Base-by-base conservation (phyloP, 78 protist species). In the Polysphondylium violaceum region DNA sequence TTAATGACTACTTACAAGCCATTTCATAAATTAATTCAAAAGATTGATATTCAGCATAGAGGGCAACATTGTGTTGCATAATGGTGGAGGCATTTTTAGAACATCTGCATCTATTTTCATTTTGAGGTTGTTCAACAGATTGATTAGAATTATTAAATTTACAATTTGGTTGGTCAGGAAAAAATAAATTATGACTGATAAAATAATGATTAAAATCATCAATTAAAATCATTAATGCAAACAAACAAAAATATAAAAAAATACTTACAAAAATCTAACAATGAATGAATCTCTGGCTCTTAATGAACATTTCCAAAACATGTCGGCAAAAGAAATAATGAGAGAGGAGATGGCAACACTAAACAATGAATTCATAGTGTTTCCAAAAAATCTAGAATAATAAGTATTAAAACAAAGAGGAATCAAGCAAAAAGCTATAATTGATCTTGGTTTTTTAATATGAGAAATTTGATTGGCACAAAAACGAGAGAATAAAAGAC, bases 11-110 rank as follows among this genome's bases (percentile, higher is more conserved):
- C 65, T 25, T n/a, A n/a, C n/a, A n/a, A n/a, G 65, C 19, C 17
- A 76, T 12, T 56, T 76, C 86, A 29, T 50, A 76, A 29, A 76
- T 76, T 47, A 76, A n/a, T 33, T 76, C 86, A 43, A 41, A 60
- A n/a, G 72, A 59, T 60, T 76, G 86, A 31, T 76, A 76, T 60
- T 76, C 86, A 2, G 86, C 65, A 31, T 76, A 76, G 17, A 76
- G 33, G 11, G 86, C 73, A 43, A 76, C 17, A 60, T 76, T 76
- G 27, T 76, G 86, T 43, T 56, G 51, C 69, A 76, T 76, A 40
- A 41, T 31, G 27, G 31, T 11, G 0, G 69, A 47, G 12, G 86
- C 86, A 76, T 76, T 60, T 11, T 41, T 63, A 11, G 86, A 76
- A 29, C 69, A 76, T 76, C 86, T 76, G 31, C 86, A 74, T 74